Evolutionary conservation across 495 filamentous ascomycete genomes (phyloP), one percentile per base, ranked within the genome.

Genomic region (Amniculicola lignicola): DNA sequence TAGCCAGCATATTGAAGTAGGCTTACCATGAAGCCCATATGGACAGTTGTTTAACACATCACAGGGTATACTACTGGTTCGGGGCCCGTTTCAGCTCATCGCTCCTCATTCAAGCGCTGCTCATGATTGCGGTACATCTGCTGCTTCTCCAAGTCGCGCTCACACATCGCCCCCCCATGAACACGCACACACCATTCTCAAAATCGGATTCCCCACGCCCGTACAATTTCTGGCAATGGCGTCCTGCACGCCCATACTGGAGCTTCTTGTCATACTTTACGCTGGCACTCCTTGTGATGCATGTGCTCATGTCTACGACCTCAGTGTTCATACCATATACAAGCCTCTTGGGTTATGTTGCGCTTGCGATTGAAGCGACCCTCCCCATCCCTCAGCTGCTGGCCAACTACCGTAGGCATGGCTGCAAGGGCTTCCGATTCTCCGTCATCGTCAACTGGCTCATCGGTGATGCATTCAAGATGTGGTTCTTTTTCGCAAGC

Each of bases 181-280:
- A 9, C 11, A 40, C 60, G 28, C 63, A 54, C 55, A 54, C 15
- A 39, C 59, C 53, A 0, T 80, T 78, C 4, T 68, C 71, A 5
- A 80, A 84, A 51, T 72, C 75, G 14, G 19, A 19, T 19, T 62
- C 21, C 62, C 72, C 25, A 51, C 75, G 93, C 49, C 92, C 93
- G 1, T 97, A 85, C 65, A 81, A 86, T 54, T 98, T 98, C 68
- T 98, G 93, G 93, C 88, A 89, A 67, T 98, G 93, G 93, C 82
- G 78, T 59, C 81, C 79, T 24, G 77, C 86, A 16, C 86, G 84
- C 59, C 91, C 92, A 79, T 98, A 96, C 69, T 98, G 91, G 90
- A 77, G 85, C 59, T 95, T 90, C 68, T 67, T 98, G 33, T 72
- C 80, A 27, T 85, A 85, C 71, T 81, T 95, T 53, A 79, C 84